Percentiles rank a stretch among this genome's conserved stretches.
Conservation (phyloP, 805 yeast species). For the Maudiozyma serrabonitensis region DNA sequence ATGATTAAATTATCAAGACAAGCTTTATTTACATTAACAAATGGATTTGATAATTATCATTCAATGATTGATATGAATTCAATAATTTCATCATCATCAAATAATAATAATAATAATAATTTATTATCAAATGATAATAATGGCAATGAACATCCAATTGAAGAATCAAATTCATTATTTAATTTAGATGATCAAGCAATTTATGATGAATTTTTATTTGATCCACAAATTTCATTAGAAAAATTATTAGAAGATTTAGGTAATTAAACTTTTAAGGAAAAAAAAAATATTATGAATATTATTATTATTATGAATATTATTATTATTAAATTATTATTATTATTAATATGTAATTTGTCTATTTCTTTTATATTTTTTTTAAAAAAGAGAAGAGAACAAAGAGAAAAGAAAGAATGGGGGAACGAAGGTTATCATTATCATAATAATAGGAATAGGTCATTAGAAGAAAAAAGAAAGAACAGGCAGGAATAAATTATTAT, state of each 20-base stretch:
- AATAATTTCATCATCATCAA: too few relatives aligned
- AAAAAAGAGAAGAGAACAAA: not conserved
- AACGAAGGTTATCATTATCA: not conserved
- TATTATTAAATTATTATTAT: not conserved
- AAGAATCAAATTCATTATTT: too few relatives aligned
- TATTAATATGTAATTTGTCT: not conserved
- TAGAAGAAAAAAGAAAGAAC: too few relatives aligned
- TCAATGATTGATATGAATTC: too few relatives aligned
- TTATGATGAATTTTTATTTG: slow-evolving; percentile 3
- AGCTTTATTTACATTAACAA: not conserved
- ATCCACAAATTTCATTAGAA: slow-evolving; percentile 7
- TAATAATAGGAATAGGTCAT: not conserved
- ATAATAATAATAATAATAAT: too few relatives aligned
- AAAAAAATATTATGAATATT: too few relatives aligned
- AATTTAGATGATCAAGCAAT: too few relatives aligned
- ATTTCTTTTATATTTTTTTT: too few relatives aligned
- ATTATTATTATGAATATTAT: not conserved
- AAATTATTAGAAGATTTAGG: slow-evolving; percentile 7
- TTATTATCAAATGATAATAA: too few relatives aligned
- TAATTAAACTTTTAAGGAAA: not conserved
- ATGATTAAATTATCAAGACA: slow-evolving; percentile 4
- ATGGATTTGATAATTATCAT: not conserved
- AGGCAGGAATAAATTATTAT: too few relatives aligned
- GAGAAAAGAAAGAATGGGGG: not conserved
- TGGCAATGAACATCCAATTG: too few relatives aligned